Conservation (phyloP, 1,139 yeast species). For the Blastobotrys persicus region DNA sequence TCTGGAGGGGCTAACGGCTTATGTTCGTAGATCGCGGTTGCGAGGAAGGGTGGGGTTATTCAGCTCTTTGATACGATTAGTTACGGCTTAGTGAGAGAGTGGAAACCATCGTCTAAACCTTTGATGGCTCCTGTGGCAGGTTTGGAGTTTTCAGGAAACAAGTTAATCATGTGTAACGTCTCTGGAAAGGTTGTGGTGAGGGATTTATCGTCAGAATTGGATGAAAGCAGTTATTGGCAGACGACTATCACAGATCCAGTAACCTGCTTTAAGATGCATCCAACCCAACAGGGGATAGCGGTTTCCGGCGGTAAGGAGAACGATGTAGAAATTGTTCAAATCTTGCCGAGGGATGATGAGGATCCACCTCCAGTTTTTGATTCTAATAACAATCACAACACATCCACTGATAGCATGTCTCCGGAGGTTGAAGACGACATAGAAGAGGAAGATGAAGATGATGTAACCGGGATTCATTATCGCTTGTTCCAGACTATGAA, state of each 20-base stretch:
- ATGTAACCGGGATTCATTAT: not conserved
- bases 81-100: slow-evolving; percentile 35
- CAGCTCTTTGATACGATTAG: slow-evolving; percentile 33
- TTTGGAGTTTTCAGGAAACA: slow-evolving; percentile 35
- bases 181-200: slow-evolving; percentile 47
- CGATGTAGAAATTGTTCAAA: slow-evolving; percentile 38
- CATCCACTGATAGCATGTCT: not conserved
- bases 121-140: slow-evolving; percentile 37
- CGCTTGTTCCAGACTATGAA: not conserved
- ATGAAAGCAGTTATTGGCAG: slow-evolving; percentile 18
- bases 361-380: slow-evolving; percentile 5
- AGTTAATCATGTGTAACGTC: slow-evolving; percentile 46
- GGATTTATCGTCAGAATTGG: slow-evolving; percentile 43
- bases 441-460: slow-evolving; percentile 7
- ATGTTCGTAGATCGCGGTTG: slow-evolving; percentile 30
- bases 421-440: slow-evolving; percentile 4
- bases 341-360: slow-evolving; percentile 15
- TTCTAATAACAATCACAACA: not conserved
- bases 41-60: slow-evolving; percentile 36
- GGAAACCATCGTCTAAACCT: slow-evolving; percentile 35
- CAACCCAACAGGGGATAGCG: slow-evolving; percentile 33
- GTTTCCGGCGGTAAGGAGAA: slow-evolving; percentile 48
- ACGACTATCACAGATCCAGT: slow-evolving; percentile 40
- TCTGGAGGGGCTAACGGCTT: not conserved
- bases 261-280: slow-evolving; percentile 39